phyloP scores from a whole-genome alignment of 305 asterid species.

The Fraxinus velutina region DNA sequence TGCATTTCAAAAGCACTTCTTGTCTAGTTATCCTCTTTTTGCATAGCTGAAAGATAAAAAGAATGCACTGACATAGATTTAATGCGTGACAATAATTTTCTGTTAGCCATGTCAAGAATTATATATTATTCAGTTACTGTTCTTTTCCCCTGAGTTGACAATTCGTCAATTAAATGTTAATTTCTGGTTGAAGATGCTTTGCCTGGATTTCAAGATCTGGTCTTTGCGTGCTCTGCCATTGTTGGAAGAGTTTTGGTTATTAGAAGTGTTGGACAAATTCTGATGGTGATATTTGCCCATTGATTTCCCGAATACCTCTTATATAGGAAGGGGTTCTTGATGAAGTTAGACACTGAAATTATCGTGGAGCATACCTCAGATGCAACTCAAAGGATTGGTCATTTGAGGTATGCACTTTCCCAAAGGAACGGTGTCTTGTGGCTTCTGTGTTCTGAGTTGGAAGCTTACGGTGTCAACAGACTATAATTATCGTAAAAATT shows the following conservation, averaged over 20 bases:
- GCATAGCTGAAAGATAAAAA: not conserved
- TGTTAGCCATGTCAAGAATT: not conserved
- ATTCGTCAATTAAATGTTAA: not conserved
- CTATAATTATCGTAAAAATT: not conserved
- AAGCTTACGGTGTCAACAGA: not conserved
- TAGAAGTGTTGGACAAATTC: not conserved
- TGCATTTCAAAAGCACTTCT: not conserved
- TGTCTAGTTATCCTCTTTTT: not conserved
- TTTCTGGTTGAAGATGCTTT: not conserved
- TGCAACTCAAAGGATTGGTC: not conserved
- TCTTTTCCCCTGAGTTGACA: not conserved
- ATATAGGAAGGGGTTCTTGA: not conserved
- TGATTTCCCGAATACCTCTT: not conserved
- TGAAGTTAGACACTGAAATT: not conserved
- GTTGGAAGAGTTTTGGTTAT: conserved; percentile 7
- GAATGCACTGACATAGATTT: not conserved
- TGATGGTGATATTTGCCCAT: not conserved
- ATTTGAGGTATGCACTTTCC: not conserved
- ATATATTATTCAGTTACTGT: not conserved
- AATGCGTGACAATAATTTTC: not conserved
- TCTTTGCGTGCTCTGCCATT: not conserved
- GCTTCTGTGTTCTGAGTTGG: not conserved
- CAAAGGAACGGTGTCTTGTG: not conserved
- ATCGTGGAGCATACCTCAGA: not conserved
- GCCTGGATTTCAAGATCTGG: conserved; percentile 6